Base-by-base conservation (phyloP, 768 basidiomycete species). In the Wakefieldia striispora region DNA sequence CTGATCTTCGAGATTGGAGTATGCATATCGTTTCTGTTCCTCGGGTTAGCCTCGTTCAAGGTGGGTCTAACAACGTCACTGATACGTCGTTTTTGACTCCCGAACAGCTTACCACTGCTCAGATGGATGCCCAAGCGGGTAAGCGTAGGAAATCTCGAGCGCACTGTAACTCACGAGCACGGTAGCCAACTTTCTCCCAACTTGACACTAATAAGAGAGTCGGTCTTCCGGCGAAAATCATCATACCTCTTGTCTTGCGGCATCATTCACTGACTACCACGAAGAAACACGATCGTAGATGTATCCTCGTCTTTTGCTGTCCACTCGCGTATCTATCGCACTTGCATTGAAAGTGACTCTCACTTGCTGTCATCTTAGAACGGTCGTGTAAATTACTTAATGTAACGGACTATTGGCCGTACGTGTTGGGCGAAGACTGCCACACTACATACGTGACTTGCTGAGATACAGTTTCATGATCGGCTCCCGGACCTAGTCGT, bases 21-120 rank as follows among this genome's bases (percentile, higher is more conserved):
- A 10, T 77, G 95, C 40, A 82, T 83, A 42, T 86, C 83, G 11
- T 94, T 94, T 61, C 75, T 86, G 4, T 75, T 95, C 47, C 70
- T 93, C 9, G 94, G 94, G 14, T 83, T 95, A 34, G 79, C 75
- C 49, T 82, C 83, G 4, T 97, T 95, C 81, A 90, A 91, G 75
- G 86, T 84, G 59, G 48, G 70, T 27, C n/a, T 3, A 2, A 23
- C 23, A n/a, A n/a, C 21, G 39, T 46, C 29, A 21, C 10, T 41
- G 5, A 17, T 24, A 27, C 40, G 20, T 31, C 9, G 14, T 27
- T 42, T 31, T 51, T 51, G 29, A 49, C 39, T 33, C 38, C 36
- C 23, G 44, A 45, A 37, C 54, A 76, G 72, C 70, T 70, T 46
- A 70, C 73, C n/a, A 55, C 62, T 14, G 66, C 58, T 24, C 62